Percentiles rank a stretch among this genome's conserved stretches.
phyloP scores from a whole-genome alignment of 306 rosid species.

The Corylus heterophylla region DNA sequence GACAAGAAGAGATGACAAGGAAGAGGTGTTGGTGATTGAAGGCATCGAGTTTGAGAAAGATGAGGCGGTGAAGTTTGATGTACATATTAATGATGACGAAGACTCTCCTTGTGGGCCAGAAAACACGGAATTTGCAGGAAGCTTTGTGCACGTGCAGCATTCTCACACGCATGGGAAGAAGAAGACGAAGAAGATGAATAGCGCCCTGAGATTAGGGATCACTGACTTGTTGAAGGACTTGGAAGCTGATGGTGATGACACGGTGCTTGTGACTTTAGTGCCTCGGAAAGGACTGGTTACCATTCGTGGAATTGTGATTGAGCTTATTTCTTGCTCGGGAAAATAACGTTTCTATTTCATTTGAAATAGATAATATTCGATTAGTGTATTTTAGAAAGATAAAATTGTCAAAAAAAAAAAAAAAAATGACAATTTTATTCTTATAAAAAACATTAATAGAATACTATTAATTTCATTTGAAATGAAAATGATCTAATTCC shows the following conservation, averaged over 20 bases:
- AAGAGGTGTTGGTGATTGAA: conserved; percentile 46
- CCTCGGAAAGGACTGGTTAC: conserved; percentile 50
- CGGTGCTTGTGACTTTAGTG: conserved; percentile 61
- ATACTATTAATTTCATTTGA: too few relatives aligned
- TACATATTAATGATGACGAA: conserved; percentile 71
- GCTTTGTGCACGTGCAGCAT: conserved; percentile 80
- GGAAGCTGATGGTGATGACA: conserved; percentile 71
- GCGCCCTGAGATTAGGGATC: conserved; percentile 55
- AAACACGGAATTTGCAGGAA: conserved; percentile 78
- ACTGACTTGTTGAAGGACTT: conserved; percentile 74
- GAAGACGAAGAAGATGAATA: not conserved
- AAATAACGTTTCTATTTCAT: too few relatives aligned
- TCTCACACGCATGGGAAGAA: conserved; percentile 41
- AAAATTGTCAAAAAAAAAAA: too few relatives aligned
- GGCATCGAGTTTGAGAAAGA: conserved; percentile 59
- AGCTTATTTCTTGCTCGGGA: conserved; percentile 16
- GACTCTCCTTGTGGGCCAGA: conserved; percentile 39
- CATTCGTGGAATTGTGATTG: conserved; percentile 55
- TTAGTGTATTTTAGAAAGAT: too few relatives aligned
- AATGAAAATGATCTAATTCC: too few relatives aligned
- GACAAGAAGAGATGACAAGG: conserved; percentile 49
- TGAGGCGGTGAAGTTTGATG: conserved; percentile 60
- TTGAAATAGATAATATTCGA: too few relatives aligned
- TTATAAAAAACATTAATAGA: too few relatives aligned
- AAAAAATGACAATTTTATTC: too few relatives aligned